phyloP scores from a whole-genome alignment of 2,329 filamentous ascomycete genomes.

The Cordyceps fumosorosea region DNA sequence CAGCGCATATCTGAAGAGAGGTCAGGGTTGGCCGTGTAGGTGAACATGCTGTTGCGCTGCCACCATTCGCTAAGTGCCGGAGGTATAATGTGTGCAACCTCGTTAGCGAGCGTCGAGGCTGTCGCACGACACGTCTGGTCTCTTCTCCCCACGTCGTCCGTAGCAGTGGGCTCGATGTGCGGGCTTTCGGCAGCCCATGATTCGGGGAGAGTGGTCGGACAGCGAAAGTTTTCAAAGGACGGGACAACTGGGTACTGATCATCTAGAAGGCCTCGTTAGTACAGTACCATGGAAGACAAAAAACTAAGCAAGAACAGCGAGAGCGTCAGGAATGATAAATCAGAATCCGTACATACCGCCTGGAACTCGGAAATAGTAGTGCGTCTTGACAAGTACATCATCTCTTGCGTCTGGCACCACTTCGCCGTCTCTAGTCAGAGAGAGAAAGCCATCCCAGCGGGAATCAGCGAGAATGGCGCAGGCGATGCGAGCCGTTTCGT shows the following conservation, averaged over 20 bases:
- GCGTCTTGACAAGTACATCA: neutral
- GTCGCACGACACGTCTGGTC: conserved; percentile 10
- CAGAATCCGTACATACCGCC: neutral
- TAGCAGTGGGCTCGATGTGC: neutral
- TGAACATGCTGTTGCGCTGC: conserved; percentile 14
- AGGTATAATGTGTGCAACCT: conserved; percentile 12
- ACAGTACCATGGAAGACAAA: neutral
- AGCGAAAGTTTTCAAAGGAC: neutral
- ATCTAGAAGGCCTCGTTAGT: conserved; percentile 1
- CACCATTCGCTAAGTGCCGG: conserved; percentile 11
- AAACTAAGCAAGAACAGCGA: neutral
- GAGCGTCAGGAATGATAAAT: neutral
- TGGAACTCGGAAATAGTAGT: neutral
- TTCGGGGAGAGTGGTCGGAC: neutral
- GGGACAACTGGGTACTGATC: conserved; percentile 4
- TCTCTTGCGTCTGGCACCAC: neutral
- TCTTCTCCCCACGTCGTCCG: conserved; percentile 10
- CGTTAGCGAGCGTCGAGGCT: conserved; percentile 9
- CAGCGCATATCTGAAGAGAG: conserved; percentile 5
- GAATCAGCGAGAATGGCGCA: conserved; percentile 12
- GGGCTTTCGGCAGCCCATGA: neutral
- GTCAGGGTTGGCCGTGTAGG: conserved; percentile 9
- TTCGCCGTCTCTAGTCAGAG: conserved; percentile 3
- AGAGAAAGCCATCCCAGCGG: conserved; percentile 12
- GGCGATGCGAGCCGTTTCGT: conserved; percentile 13